phyloP scores from a whole-genome alignment of 164 flowering plant genomes.

The Chloranthus sessilifolius region DNA sequence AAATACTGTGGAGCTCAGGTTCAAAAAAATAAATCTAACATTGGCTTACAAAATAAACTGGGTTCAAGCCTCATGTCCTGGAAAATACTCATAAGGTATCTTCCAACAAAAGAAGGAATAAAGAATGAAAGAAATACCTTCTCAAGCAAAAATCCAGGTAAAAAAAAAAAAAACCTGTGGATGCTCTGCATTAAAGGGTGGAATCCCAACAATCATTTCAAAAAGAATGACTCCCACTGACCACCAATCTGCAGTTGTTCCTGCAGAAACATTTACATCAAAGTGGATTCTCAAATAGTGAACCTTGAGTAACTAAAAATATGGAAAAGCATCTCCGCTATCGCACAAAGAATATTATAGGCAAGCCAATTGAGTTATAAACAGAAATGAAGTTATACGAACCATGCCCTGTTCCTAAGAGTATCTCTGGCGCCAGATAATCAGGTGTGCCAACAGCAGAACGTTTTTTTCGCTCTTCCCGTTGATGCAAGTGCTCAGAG shows the following conservation, averaged over 20 bases:
- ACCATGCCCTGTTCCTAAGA: constrained; percentile 99
- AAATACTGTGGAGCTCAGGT: too few relatives aligned
- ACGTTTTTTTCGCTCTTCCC: constrained; percentile 75
- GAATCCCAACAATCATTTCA: constrained; percentile 94
- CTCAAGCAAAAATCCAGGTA: neutral
- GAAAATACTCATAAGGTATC: too few relatives aligned
- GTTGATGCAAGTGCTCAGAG: constrained; percentile 49
- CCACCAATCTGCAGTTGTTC: constrained; percentile 99
- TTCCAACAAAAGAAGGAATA: neutral
- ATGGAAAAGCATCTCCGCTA: neutral
- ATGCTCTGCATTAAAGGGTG: constrained; percentile 98
- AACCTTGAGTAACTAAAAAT: constrained; percentile 1
- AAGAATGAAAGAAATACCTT: neutral
- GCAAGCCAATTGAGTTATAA: neutral
- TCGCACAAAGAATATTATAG: neutral
- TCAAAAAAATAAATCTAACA: too few relatives aligned
- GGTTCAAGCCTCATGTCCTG: too few relatives aligned
- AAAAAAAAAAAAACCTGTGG: constrained; percentile 70
- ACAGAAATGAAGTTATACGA: constrained; percentile 24
- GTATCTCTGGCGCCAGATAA: constrained; percentile 99
- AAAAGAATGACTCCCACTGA: constrained; percentile 96
- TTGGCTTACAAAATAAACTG: too few relatives aligned
- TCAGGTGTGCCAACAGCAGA: constrained; percentile 99
- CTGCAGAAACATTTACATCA: constrained; percentile 31
- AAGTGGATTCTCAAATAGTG: neutral